These are phyloP conservation scores for Asterophora lycoperdoides DNA, from an alignment of 768 basidiomycete genomes.

Conservation along the genomic window DNA sequence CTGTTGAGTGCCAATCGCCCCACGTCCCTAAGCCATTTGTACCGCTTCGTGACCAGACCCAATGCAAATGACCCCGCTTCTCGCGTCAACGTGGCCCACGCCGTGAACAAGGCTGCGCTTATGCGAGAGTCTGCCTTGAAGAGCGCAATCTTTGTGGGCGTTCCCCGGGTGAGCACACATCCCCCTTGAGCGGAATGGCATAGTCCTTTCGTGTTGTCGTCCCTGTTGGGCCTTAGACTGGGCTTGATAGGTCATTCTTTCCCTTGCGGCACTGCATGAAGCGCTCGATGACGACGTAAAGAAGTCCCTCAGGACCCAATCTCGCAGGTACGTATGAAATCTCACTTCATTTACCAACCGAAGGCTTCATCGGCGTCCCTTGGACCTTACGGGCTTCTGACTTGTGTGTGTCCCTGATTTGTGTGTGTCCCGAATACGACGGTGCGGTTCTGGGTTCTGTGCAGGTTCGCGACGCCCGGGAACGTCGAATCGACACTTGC, in stretches of 20 bases:
- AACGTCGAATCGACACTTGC: constrained; percentile 66
- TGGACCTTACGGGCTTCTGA: constrained; percentile 11
- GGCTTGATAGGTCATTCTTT: constrained; percentile 67
- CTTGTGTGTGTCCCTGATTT: constrained; percentile 13
- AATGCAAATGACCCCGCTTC: constrained; percentile 35
- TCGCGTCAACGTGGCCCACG: constrained; percentile 44
- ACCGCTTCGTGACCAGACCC: constrained; percentile 66
- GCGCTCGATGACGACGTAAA: constrained; percentile 82
- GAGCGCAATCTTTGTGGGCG: constrained; percentile 84
- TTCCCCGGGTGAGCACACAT: constrained; percentile 64
- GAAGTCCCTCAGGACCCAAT: constrained; percentile 57
- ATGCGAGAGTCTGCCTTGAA: constrained; percentile 91
- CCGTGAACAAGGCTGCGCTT: constrained; percentile 70
- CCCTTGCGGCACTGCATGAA: constrained; percentile 70
- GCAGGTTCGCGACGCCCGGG: constrained; percentile 55
- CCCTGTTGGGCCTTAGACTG: constrained; percentile 13
- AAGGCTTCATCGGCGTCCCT: constrained; percentile 14
- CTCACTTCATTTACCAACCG: constrained; percentile 9
- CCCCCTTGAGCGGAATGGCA: constrained; percentile 7
- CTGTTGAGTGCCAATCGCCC: constrained; percentile 81
- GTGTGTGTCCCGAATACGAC: constrained; percentile 7
- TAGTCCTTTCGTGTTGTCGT: constrained; percentile 6
- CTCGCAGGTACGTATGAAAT: constrained; percentile 50
- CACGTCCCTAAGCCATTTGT: constrained; percentile 72
- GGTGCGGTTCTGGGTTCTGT: constrained; percentile 18